Conservation (phyloP, 2,329 filamentous ascomycete species). For the Fusarium hainanense region DNA sequence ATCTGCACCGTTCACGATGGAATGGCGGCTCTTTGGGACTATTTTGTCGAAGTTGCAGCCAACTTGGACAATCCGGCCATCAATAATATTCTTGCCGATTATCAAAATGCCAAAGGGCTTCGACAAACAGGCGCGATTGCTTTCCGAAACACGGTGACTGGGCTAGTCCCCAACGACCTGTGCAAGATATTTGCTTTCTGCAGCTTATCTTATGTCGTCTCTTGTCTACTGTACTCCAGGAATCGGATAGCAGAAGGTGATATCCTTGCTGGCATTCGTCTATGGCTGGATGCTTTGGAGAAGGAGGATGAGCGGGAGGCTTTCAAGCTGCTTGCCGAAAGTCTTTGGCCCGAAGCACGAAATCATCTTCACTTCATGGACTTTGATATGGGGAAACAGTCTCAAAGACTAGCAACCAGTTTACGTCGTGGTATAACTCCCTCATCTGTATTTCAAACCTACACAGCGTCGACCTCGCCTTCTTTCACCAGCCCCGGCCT, state of each 20-base stretch:
- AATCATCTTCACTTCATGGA: conserved; percentile 12
- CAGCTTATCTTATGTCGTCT: conserved; percentile 37
- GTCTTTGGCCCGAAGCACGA: conserved; percentile 35
- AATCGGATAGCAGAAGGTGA: neutral
- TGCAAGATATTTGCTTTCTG: conserved; percentile 33
- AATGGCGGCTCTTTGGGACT: conserved; percentile 14
- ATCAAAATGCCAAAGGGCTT: conserved; percentile 19
- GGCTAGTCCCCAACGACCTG: neutral
- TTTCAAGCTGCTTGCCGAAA: conserved; percentile 3
- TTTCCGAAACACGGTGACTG: conserved; percentile 33
- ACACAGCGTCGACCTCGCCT: neutral
- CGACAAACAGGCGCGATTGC: conserved; percentile 30
- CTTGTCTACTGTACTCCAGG: neutral
- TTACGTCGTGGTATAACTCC: neutral
- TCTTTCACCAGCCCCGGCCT: rapidly evolving
- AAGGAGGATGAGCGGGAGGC: conserved; percentile 11
- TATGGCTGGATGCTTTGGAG: conserved; percentile 29
- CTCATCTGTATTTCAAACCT: rapidly evolving
- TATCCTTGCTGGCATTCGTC: conserved; percentile 22
- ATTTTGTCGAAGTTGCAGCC: neutral
- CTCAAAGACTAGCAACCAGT: rapidly evolving
- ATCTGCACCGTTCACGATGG: conserved; percentile 15
- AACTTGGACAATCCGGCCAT: neutral
- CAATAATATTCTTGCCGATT: conserved; percentile 8
- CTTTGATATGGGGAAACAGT: neutral